Conservation (phyloP, 2,329 filamentous ascomycete species). For the Tolypocladium ovalisporum region DNA sequence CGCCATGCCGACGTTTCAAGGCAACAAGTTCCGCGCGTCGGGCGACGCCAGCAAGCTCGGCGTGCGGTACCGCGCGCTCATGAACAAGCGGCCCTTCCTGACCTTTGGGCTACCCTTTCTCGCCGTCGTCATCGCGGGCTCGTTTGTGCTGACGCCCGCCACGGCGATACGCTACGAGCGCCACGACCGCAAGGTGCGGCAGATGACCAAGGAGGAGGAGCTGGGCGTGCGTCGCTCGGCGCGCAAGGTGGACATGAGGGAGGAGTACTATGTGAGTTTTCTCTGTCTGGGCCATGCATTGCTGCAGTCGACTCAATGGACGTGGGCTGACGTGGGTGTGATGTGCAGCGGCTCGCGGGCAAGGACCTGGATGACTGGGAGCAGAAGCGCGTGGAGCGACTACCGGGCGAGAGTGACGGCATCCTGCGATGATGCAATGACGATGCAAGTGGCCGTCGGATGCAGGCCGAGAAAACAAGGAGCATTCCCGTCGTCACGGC, state of each 20-base stretch:
- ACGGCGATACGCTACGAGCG: constrained; percentile 90
- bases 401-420: constrained; percentile 85
- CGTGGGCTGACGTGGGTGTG: background rate
- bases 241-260: constrained; percentile 67
- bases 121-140: constrained; percentile 77
- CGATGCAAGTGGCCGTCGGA: background rate
- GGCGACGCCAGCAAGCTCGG: constrained; percentile 59
- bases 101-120: constrained; percentile 94
- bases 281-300: background rate
- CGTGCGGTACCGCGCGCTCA: constrained; percentile 61
- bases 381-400: constrained; percentile 82
- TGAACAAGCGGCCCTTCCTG: constrained; percentile 75
- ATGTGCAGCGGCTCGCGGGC: constrained; percentile 37
- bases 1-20: constrained; percentile 44
- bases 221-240: constrained; percentile 64
- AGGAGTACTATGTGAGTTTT: constrained; percentile 71
- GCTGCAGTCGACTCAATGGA: background rate
- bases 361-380: constrained; percentile 96
- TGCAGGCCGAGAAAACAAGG: constrained; percentile 1
- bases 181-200: constrained; percentile 79
- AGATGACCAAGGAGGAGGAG: constrained; percentile 77
- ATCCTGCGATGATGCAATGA: constrained; percentile 37
- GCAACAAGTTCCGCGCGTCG: constrained; percentile 59
- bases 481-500: constrained; percentile 2
- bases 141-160: constrained; percentile 88